Conservation (phyloP, 768 basidiomycete species). For the Tulasnella sp. region DNA sequence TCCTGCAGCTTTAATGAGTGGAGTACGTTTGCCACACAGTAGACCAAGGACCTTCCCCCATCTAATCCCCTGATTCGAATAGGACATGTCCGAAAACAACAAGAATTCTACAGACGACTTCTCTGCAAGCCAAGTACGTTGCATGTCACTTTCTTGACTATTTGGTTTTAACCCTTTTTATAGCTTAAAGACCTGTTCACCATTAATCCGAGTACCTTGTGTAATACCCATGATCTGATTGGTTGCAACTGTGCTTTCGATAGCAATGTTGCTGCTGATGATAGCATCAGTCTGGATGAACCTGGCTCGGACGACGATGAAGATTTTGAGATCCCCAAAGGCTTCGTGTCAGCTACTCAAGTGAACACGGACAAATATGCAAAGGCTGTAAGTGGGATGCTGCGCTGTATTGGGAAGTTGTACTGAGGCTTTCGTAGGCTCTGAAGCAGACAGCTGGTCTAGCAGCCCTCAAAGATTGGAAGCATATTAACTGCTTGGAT, state of each 20-base stretch:
- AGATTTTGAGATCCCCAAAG: conserved; percentile 24
- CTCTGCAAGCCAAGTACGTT: conserved; percentile 65
- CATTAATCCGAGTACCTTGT: conserved; percentile 61
- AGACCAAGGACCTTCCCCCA: conserved; percentile 45
- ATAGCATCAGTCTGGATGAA: conserved; percentile 16
- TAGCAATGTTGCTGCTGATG: conserved; percentile 18
- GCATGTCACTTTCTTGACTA: conserved; percentile 2
- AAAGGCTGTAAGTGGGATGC: conserved; percentile 33
- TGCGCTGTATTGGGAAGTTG: background rate
- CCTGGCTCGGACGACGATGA: conserved; percentile 22
- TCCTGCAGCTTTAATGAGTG: background rate
- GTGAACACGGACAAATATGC: conserved; percentile 35
- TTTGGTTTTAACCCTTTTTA: conserved; percentile 2
- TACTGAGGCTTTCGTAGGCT: conserved; percentile 14
- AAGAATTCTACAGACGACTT: conserved; percentile 64
- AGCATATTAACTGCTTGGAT: conserved; percentile 63
- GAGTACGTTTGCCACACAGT: conserved; percentile 31
- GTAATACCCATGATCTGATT: conserved; percentile 87
- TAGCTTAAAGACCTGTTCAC: conserved; percentile 89
- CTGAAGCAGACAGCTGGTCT: conserved; percentile 52
- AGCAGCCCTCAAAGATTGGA: conserved; percentile 63
- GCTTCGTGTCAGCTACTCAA: conserved; percentile 56
- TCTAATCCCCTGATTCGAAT: background rate
- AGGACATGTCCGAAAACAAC: conserved; percentile 15
- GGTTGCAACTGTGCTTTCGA: conserved; percentile 51